Conservation (phyloP, 768 basidiomycete species). For the Tricholoma flavovirens region DNA sequence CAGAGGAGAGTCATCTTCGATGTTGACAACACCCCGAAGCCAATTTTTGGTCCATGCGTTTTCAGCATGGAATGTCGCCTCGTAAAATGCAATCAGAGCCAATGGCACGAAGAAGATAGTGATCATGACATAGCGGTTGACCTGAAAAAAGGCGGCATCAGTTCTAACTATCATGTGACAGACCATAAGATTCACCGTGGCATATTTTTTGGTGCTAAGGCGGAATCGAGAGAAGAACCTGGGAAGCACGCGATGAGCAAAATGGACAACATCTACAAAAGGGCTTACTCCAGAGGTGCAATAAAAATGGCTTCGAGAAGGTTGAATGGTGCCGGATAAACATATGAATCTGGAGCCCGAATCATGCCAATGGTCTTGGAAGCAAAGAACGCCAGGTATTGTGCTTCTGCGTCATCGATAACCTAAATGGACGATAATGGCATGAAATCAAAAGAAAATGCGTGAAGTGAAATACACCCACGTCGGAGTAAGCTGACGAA, state of each 20-base stretch:
- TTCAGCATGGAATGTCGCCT: slow-evolving; percentile 50
- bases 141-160: slow-evolving; percentile 28
- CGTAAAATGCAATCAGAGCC: slow-evolving; percentile 65
- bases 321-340: slow-evolving; percentile 93
- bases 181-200: slow-evolving; percentile 32
- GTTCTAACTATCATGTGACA: not conserved
- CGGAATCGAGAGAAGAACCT: slow-evolving; percentile 40
- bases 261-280: not conserved
- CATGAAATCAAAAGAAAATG: not conserved
- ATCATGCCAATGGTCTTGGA: slow-evolving; percentile 83
- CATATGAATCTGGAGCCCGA: slow-evolving; percentile 76
- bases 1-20: slow-evolving; percentile 46
- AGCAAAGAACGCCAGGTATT: slow-evolving; percentile 89
- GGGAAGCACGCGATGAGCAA: not conserved
- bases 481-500: slow-evolving; percentile 87
- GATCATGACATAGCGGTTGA: slow-evolving; percentile 78
- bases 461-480: slow-evolving; percentile 27
- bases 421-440: slow-evolving; percentile 38
- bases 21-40: slow-evolving; percentile 57
- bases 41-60: slow-evolving; percentile 65
- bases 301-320: slow-evolving; percentile 75
- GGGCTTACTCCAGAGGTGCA: slow-evolving; percentile 79
- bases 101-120: slow-evolving; percentile 80
- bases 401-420: slow-evolving; percentile 78
- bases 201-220: slow-evolving; percentile 51